phyloP scores from a whole-genome alignment of 345 rosid species.

The Populus deltoides region DNA sequence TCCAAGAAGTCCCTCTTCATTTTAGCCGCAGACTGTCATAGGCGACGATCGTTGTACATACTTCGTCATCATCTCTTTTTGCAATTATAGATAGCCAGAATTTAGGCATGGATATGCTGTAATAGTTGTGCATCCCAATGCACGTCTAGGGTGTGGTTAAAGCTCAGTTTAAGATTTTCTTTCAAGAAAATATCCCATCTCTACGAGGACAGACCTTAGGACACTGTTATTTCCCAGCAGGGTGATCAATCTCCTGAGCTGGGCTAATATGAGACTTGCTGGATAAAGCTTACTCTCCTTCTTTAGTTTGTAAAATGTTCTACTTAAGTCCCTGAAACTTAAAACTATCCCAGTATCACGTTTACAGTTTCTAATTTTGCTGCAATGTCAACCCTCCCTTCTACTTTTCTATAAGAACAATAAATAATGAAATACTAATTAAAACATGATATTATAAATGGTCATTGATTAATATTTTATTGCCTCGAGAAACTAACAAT shows the following conservation, averaged over 20 bases:
- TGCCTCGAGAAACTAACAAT: background rate
- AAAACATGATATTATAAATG: background rate
- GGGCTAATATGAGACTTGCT: background rate
- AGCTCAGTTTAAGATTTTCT: background rate
- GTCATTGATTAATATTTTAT: too few relatives aligned
- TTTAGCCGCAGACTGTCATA: slow-evolving; percentile 4
- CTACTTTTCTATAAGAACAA: background rate
- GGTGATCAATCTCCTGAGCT: too few relatives aligned
- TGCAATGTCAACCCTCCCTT: background rate
- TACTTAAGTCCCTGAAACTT: too few relatives aligned
- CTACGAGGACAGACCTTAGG: background rate
- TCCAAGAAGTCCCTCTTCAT: background rate
- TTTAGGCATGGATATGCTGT: background rate
- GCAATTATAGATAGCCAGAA: background rate
- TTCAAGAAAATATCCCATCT: background rate
- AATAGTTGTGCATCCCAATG: background rate
- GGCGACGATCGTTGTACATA: background rate
- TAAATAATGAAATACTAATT: background rate
- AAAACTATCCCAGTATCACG: too few relatives aligned
- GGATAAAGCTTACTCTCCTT: background rate
- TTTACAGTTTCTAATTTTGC: background rate
- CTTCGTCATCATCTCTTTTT: background rate
- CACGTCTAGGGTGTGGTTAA: too few relatives aligned
- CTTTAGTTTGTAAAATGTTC: background rate
- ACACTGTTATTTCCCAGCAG: background rate